Percentiles rank a stretch among this genome's conserved stretches.
phyloP scores from a whole-genome alignment of 2,329 filamentous ascomycete genomes.

The Exophiala oligosperma region DNA sequence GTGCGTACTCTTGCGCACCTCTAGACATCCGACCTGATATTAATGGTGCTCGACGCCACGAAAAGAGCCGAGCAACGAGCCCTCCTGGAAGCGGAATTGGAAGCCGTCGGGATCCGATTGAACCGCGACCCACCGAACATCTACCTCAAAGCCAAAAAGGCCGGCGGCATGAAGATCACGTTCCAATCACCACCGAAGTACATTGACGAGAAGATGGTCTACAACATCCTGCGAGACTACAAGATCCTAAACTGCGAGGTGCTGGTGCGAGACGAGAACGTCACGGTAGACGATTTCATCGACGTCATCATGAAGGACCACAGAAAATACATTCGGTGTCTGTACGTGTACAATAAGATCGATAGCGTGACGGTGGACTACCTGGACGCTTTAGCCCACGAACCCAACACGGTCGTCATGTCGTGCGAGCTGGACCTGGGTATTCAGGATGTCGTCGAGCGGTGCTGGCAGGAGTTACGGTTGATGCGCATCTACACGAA shows the following conservation, averaged over 20 bases:
- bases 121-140: conserved; percentile 96
- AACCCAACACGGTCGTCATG: conserved; percentile 95
- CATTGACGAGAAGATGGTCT: conserved; percentile 96
- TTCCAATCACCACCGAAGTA: conserved; percentile 87
- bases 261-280: conserved; percentile 88
- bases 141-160: conserved; percentile 93
- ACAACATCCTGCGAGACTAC: conserved; percentile 96
- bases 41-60: conserved; percentile 96
- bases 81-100: conserved; percentile 85
- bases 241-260: conserved; percentile 98
- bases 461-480: conserved; percentile 90
- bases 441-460: conserved; percentile 87
- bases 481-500: conserved; percentile 96
- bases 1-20: too few relatives aligned
- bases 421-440: conserved; percentile 94
- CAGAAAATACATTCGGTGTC: conserved; percentile 88
- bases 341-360: conserved; percentile 99
- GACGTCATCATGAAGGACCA: conserved; percentile 99
- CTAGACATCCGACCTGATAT: conserved; percentile 67
- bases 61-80: conserved; percentile 93
- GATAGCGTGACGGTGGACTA: conserved; percentile 92
- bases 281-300: conserved; percentile 96
- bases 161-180: conserved; percentile 97
- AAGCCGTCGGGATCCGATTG: conserved; percentile 90
- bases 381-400: conserved; percentile 85